A percentile compares a stretch with the other conserved stretches of the same genome.
Conservation (phyloP, 805 yeast genomes). For the Saccharomycopsis oosterbeekiorum region DNA sequence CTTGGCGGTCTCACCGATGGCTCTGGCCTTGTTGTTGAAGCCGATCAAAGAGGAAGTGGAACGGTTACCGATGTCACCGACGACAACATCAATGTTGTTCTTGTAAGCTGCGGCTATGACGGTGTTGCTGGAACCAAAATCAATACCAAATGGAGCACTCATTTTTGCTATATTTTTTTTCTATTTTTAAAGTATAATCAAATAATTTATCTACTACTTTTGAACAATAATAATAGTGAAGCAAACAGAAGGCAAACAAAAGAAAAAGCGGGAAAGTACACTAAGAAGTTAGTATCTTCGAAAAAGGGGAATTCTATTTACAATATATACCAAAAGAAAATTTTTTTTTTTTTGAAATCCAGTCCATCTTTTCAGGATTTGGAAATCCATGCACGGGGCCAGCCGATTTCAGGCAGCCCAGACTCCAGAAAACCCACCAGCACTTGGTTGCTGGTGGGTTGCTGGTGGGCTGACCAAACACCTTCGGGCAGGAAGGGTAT, state of each 20-base stretch:
- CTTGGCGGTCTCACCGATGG: slow-evolving; percentile 92
- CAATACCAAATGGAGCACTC: slow-evolving; percentile 96
- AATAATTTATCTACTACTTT: too few species aligned
- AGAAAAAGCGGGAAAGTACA: neutral
- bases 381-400: too few species aligned
- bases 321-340: neutral
- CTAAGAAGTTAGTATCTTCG: too few species aligned
- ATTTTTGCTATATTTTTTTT: slow-evolving; percentile 29
- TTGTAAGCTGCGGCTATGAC: slow-evolving; percentile 95
- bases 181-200: neutral
- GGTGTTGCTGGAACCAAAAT: slow-evolving; percentile 90
- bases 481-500: too few species aligned
- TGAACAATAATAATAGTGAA: too few species aligned
- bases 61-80: slow-evolving; percentile 97
- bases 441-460: too few species aligned
- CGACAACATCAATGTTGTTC: slow-evolving; percentile 97
- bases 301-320: neutral
- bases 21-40: slow-evolving; percentile 81
- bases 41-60: slow-evolving; percentile 90
- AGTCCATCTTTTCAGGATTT: neutral
- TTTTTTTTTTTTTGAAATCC: neutral
- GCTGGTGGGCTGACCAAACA: neutral
- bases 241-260: neutral
- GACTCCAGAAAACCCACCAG: neutral
- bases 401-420: too few species aligned